These are phyloP conservation scores for Cystobasidium slooffiae DNA, from an alignment of 1,284 basidiomycete species.

Conservation along the genomic window DNA sequence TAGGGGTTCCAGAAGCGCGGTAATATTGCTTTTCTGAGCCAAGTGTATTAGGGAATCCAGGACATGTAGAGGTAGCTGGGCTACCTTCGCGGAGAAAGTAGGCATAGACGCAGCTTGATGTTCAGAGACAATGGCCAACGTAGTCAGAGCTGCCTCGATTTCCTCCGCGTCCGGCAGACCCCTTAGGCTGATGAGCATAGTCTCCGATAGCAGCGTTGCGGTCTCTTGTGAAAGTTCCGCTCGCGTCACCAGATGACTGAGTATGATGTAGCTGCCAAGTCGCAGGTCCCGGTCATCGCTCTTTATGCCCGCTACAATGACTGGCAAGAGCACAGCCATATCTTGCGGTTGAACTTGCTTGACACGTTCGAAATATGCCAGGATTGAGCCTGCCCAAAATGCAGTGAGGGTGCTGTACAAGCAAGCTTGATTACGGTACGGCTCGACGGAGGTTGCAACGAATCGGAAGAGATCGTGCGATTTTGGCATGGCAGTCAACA, in stretches of 20 bases:
- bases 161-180: slow-evolving; percentile 1
- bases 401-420: slow-evolving; percentile 75
- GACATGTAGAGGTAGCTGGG: not conserved
- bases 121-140: slow-evolving; percentile 35
- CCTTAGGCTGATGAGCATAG: slow-evolving; percentile 7
- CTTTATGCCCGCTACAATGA: slow-evolving; percentile 52
- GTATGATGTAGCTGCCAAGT: slow-evolving; percentile 68
- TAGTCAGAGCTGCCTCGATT: slow-evolving; percentile 36
- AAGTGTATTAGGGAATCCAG: not conserved
- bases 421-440: slow-evolving; percentile 63
- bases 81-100: slow-evolving; percentile 15
- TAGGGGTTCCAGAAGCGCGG: not conserved
- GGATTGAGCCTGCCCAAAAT: slow-evolving; percentile 80
- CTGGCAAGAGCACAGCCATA: slow-evolving; percentile 56
- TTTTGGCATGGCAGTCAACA: slow-evolving; percentile 74
- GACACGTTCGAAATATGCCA: slow-evolving; percentile 71
- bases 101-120: slow-evolving; percentile 14
- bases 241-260: slow-evolving; percentile 58
- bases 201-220: slow-evolving; percentile 43
- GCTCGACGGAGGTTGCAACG: slow-evolving; percentile 67
- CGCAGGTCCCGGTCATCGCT: slow-evolving; percentile 46
- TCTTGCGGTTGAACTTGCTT: slow-evolving; percentile 49
- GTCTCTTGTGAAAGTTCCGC: slow-evolving; percentile 27
- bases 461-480: slow-evolving; percentile 73
- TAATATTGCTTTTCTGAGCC: slow-evolving; percentile 6